Conservation (phyloP, 805 yeast species). For the Lachancea meyersii region DNA sequence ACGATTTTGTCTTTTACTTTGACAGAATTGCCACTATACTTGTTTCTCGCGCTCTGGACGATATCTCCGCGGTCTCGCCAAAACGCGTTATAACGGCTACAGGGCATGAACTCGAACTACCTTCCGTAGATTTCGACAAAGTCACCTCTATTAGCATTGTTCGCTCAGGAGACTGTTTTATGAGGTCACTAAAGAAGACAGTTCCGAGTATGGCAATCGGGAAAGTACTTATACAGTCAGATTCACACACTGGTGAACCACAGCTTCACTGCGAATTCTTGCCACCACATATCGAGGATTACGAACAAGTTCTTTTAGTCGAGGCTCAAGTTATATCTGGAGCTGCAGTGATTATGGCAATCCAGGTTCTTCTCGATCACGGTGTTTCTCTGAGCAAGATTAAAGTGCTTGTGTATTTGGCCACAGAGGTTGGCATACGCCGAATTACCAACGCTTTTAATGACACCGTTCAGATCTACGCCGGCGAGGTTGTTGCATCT, state of each 20-base stretch:
- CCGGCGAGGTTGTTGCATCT: slow-evolving; percentile 55
- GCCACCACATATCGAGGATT: slow-evolving; percentile 39
- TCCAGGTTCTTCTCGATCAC: slow-evolving; percentile 80
- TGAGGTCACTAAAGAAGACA: slow-evolving; percentile 67
- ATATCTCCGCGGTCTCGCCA: slow-evolving; percentile 35
- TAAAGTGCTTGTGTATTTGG: slow-evolving; percentile 60
- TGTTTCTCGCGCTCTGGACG: slow-evolving; percentile 62
- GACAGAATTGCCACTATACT: slow-evolving; percentile 72
- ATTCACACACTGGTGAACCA: slow-evolving; percentile 88
- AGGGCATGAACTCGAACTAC: slow-evolving; percentile 25
- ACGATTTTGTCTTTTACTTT: slow-evolving; percentile 81
- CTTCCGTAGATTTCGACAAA: slow-evolving; percentile 36
- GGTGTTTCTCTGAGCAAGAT: slow-evolving; percentile 58
- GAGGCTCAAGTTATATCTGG: slow-evolving; percentile 91
- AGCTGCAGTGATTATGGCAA: slow-evolving; percentile 91
- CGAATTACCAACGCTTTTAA: slow-evolving; percentile 73
- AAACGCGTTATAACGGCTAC: slow-evolving; percentile 40
- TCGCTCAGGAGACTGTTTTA: slow-evolving; percentile 90
- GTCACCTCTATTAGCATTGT: slow-evolving; percentile 73
- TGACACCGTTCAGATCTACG: slow-evolving; percentile 51
- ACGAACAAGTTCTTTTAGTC: slow-evolving; percentile 52
- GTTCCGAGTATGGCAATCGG: slow-evolving; percentile 78
- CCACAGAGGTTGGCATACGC: slow-evolving; percentile 72
- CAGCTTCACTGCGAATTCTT: slow-evolving; percentile 76
- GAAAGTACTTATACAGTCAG: slow-evolving; percentile 80